These are phyloP conservation scores for Conidiobolus incongruus DNA, from an alignment of 371 early-diverging fungal genomes.

Conservation along the genomic window DNA sequence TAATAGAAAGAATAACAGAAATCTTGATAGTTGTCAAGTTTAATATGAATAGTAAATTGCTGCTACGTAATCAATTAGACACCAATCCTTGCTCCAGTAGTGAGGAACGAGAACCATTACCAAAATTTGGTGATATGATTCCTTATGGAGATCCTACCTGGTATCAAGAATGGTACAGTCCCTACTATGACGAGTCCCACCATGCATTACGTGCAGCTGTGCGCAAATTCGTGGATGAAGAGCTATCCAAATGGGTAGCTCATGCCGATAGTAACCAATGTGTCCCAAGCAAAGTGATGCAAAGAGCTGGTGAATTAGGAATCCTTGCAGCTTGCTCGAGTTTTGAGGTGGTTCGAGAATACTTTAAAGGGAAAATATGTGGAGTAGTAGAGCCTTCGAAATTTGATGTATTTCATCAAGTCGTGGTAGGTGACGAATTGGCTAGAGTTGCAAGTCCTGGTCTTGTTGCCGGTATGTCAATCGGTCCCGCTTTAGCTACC, in stretches of 20 bases:
- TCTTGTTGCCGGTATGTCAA: constrained; percentile 44
- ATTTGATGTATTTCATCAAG: constrained; percentile 60
- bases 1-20: no score
- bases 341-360: constrained; percentile 7
- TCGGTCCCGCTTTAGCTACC: constrained; percentile 49
- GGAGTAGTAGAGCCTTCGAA: constrained; percentile 25
- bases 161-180: constrained; percentile 53
- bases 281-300: constrained; percentile 36
- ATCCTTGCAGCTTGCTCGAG: constrained; percentile 40
- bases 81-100: no score
- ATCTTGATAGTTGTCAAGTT: no score
- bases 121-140: constrained; percentile 56
- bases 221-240: constrained; percentile 51
- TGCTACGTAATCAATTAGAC: no score
- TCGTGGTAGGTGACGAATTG: constrained; percentile 53
- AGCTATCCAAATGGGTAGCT: constrained; percentile 54
- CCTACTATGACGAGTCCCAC: constrained; percentile 59
- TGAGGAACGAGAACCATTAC: no score
- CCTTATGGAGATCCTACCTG: constrained; percentile 70
- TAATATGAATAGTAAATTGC: no score
- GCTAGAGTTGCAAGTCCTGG: constrained; percentile 66
- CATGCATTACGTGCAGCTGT: constrained; percentile 33
- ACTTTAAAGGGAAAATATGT: constrained; percentile 6
- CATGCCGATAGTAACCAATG: constrained; percentile 69
- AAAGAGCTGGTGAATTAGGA: constrained; percentile 47